These are phyloP conservation scores for Syzygium aromaticum DNA, from an alignment of 345 rosid species.

Conservation along the genomic window DNA sequence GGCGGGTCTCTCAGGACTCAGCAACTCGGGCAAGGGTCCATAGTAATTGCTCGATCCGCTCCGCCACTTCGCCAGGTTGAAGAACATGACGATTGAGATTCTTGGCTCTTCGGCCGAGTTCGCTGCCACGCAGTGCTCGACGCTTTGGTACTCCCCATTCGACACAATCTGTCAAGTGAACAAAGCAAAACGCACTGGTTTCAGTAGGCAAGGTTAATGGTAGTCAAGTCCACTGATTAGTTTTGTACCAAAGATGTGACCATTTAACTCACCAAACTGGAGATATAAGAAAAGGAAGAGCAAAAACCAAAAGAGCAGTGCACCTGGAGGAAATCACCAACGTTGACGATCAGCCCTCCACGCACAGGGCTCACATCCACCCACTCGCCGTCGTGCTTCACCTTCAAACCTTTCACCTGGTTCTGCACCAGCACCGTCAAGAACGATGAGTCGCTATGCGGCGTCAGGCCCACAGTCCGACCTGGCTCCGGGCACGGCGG, in stretches of 20 bases:
- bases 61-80: slow-evolving; percentile 12
- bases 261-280: no score
- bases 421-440: slow-evolving; percentile 21
- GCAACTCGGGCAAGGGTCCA: slow-evolving; percentile 25
- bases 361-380: slow-evolving; percentile 17
- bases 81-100: slow-evolving; percentile 14
- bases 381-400: slow-evolving; percentile 24
- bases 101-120: slow-evolving; percentile 12
- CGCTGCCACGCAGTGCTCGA: slow-evolving; percentile 23
- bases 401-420: slow-evolving; percentile 22
- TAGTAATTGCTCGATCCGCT: not conserved
- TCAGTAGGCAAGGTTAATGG: not conserved
- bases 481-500: slow-evolving; percentile 29
- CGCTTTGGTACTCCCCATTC: slow-evolving; percentile 25
- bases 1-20: slow-evolving; percentile 13
- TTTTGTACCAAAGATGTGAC: no score
- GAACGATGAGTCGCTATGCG: slow-evolving; percentile 11
- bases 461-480: slow-evolving; percentile 16
- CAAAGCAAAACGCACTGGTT: not conserved
- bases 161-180: slow-evolving; percentile 13
- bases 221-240: not conserved
- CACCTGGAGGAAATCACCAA: slow-evolving; percentile 29
- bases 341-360: slow-evolving; percentile 19
- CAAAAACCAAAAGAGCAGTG: not conserved
- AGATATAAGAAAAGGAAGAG: no score